Conservation (phyloP, 2,329 filamentous ascomycete species). For the Ophiostoma perfectum region DNA sequence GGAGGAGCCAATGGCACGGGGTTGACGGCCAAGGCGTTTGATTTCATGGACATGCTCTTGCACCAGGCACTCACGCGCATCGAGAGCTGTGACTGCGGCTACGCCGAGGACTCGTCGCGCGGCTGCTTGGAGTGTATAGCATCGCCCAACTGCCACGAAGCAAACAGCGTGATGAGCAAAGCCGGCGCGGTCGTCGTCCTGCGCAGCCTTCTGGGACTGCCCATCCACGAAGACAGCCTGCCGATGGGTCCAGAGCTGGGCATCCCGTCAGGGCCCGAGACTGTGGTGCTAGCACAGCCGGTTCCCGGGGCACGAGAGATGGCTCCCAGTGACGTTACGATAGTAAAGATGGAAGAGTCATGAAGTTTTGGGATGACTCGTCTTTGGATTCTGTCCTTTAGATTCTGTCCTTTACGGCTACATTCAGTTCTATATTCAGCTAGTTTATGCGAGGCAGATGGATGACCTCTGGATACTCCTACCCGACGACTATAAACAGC, state of each 20-base stretch:
- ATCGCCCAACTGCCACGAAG: slow-evolving; percentile 75
- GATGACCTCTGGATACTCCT: too few species aligned
- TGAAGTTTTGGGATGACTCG: neutral
- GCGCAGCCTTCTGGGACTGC: slow-evolving; percentile 64
- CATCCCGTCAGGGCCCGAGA: slow-evolving; percentile 70
- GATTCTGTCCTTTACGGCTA: neutral
- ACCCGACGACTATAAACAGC: too few species aligned
- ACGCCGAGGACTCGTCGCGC: slow-evolving; percentile 79
- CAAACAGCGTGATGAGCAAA: slow-evolving; percentile 91
- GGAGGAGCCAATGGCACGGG: slow-evolving; percentile 78
- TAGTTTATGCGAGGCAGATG: too few species aligned
- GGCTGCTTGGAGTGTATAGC: slow-evolving; percentile 91
- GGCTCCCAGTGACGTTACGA: neutral
- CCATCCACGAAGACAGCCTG: slow-evolving; percentile 76
- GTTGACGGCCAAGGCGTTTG: slow-evolving; percentile 88
- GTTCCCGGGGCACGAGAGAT: slow-evolving; percentile 41
- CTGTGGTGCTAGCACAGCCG: slow-evolving; percentile 66
- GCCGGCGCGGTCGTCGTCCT: slow-evolving; percentile 78
- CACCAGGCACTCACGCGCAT: slow-evolving; percentile 70
- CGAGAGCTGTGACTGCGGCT: slow-evolving; percentile 59
- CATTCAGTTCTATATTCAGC: too few species aligned
- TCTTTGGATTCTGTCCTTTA: neutral
- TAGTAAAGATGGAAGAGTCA: neutral
- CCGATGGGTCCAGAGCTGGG: slow-evolving; percentile 77
- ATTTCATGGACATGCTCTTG: slow-evolving; percentile 78